Conservation (phyloP, 768 basidiomycete genomes). For the Hygrophorus pudorinus region DNA sequence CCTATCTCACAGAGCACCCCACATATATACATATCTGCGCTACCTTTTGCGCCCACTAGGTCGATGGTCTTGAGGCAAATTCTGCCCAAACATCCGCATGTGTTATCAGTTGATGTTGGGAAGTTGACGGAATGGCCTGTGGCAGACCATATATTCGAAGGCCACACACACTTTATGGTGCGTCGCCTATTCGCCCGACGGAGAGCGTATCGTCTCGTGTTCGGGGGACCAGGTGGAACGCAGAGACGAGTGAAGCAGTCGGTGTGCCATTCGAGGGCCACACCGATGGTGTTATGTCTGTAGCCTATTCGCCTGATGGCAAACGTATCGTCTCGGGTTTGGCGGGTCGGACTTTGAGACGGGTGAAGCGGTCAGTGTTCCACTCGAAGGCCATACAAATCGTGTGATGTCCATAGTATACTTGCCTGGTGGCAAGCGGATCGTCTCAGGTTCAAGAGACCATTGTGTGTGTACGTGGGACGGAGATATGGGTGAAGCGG, state of each 20-base stretch:
- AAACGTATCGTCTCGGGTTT: constrained; percentile 27
- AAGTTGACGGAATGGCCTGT: too few relatives aligned
- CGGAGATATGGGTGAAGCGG: constrained; percentile 2
- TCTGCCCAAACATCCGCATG: background rate
- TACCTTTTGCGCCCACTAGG: background rate
- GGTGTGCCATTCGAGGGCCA: constrained; percentile 7
- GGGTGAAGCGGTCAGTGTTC: background rate
- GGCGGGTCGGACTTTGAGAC: constrained; percentile 8
- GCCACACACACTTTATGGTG: constrained; percentile 4
- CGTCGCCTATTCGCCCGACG: constrained; percentile 13
- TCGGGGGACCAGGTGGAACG: constrained; percentile 14
- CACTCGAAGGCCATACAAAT: background rate
- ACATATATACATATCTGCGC: too few relatives aligned
- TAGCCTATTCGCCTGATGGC: constrained; percentile 41
- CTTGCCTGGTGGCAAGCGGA: constrained; percentile 8
- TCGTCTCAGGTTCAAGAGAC: constrained; percentile 11
- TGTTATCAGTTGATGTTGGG: background rate
- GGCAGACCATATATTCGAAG: constrained; percentile 25
- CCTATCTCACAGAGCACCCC: too few relatives aligned
- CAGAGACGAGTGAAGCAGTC: constrained; percentile 5
- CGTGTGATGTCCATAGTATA: constrained; percentile 6
- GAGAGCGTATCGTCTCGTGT: constrained; percentile 10
- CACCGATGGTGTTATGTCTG: constrained; percentile 10
- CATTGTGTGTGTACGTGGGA: constrained; percentile 15
- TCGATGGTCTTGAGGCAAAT: background rate